These are phyloP conservation scores for Starmerella vitae DNA, from an alignment of 805 yeast species.

Conservation along the genomic window DNA sequence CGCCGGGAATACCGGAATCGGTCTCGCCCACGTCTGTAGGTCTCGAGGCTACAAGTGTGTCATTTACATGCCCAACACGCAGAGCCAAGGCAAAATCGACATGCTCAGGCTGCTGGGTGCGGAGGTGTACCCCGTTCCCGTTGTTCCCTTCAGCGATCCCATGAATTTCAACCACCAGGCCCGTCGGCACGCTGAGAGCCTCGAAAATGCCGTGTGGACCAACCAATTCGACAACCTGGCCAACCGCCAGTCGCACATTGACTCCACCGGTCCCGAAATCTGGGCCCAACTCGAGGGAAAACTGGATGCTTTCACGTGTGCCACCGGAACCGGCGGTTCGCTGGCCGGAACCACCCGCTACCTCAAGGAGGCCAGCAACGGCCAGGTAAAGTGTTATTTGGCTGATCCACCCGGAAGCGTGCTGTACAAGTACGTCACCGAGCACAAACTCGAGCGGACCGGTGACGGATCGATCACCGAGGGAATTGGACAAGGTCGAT, in stretches of 20 bases:
- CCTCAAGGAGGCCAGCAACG: conserved; percentile 54
- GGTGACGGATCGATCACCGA: conserved; percentile 79
- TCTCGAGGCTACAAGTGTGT: conserved; percentile 73
- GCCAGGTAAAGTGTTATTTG: conserved; percentile 47
- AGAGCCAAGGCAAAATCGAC: conserved; percentile 66
- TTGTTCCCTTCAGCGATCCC: conserved; percentile 69
- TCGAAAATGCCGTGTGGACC: conserved; percentile 81
- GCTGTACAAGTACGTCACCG: conserved; percentile 60
- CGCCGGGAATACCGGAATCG: conserved; percentile 94
- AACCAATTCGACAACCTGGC: conserved; percentile 84
- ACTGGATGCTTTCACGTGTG: conserved; percentile 75
- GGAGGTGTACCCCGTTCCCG: conserved; percentile 80
- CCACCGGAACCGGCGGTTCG: conserved; percentile 90
- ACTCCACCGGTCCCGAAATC: conserved; percentile 86
- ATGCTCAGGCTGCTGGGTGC: conserved; percentile 67
- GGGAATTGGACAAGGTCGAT: conserved; percentile 92
- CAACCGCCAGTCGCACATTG: conserved; percentile 76
- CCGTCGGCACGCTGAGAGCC: conserved; percentile 60
- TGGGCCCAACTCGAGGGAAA: conserved; percentile 71
- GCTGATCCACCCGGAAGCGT: conserved; percentile 95
- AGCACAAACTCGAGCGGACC: conserved; percentile 56
- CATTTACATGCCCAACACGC: conserved; percentile 86
- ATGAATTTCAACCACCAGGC: conserved; percentile 81
- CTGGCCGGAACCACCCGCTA: conserved; percentile 75
- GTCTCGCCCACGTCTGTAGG: conserved; percentile 64